Evolutionary conservation across 768 basidiomycete species (phyloP).

Genomic region (Cystobasidium onofrii): DNA sequence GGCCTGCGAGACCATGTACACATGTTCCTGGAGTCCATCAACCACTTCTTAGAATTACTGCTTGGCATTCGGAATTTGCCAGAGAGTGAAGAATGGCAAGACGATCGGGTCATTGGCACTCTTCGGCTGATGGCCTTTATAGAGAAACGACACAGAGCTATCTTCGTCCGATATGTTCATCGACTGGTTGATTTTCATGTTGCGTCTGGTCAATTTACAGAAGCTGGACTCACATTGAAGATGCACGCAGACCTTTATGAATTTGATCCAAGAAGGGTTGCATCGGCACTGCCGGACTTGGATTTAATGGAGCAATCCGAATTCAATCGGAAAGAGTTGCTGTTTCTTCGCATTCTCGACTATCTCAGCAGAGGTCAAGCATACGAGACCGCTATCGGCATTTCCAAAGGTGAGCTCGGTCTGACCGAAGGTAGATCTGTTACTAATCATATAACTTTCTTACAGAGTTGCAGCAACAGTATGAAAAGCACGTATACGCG

Average conservation of each 20-base stretch:
- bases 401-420: conserved; percentile 70
- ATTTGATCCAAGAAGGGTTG: conserved; percentile 74
- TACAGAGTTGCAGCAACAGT: conserved; percentile 70
- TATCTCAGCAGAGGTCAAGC: conserved; percentile 92
- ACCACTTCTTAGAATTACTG: conserved; percentile 82
- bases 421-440: too few relatives aligned
- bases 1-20: conserved; percentile 67
- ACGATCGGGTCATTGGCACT: conserved; percentile 88
- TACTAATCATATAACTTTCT: too few relatives aligned
- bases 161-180: conserved; percentile 36
- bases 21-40: conserved; percentile 76
- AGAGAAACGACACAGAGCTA: conserved; percentile 19
- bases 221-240: conserved; percentile 86
- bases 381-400: conserved; percentile 89
- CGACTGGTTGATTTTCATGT: conserved; percentile 27
- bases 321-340: conserved; percentile 86
- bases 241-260: conserved; percentile 86
- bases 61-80: conserved; percentile 79
- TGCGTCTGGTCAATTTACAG: conserved; percentile 71
- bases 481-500: conserved; percentile 54
- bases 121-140: conserved; percentile 47
- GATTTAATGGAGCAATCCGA: conserved; percentile 84
- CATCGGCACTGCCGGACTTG: conserved; percentile 80
- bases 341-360: conserved; percentile 84
- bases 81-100: conserved; percentile 72